phyloP scores from a whole-genome alignment of 805 yeast species.

The Wickerhamomyces subpelliculosus region DNA sequence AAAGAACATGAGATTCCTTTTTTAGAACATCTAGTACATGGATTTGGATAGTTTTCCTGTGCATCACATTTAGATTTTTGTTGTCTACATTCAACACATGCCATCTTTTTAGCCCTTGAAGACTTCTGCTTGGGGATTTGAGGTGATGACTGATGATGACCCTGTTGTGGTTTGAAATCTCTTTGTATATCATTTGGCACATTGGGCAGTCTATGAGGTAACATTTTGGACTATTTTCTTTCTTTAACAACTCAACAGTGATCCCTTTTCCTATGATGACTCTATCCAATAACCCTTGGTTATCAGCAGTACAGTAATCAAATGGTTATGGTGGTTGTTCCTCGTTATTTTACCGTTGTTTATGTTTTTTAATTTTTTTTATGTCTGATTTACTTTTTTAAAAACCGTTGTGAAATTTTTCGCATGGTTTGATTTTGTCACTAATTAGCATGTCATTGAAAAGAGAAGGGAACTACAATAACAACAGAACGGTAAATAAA shows the following conservation, averaged over 20 bases:
- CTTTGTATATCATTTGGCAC: not conserved
- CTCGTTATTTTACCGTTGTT: too few relatives aligned
- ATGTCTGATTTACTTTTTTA: too few relatives aligned
- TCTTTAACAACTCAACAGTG: too few relatives aligned
- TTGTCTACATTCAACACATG: slow-evolving; percentile 94
- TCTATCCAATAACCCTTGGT: too few relatives aligned
- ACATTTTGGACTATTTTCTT: too few relatives aligned
- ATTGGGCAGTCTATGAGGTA: not conserved
- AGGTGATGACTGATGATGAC: not conserved
- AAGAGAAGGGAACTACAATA: not conserved
- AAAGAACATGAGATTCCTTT: slow-evolving; percentile 65
- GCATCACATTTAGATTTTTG: slow-evolving; percentile 93
- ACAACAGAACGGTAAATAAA: not conserved
- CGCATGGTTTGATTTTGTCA: too few relatives aligned
- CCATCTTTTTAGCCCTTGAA: slow-evolving; percentile 48
- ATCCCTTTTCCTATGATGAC: too few relatives aligned
- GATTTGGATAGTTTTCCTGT: slow-evolving; percentile 60
- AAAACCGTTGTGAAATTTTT: too few relatives aligned
- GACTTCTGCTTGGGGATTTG: not conserved
- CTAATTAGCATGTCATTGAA: not conserved
- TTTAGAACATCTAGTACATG: slow-evolving; percentile 78
- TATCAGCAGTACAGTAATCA: too few relatives aligned
- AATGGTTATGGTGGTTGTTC: too few relatives aligned
- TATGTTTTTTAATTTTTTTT: too few relatives aligned
- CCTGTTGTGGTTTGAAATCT: not conserved